Percentiles rank a stretch among this genome's conserved stretches.
These are phyloP conservation scores for Diaporthe ampelina DNA, from an alignment of 2,329 filamentous ascomycete species.

Conservation along the genomic window DNA sequence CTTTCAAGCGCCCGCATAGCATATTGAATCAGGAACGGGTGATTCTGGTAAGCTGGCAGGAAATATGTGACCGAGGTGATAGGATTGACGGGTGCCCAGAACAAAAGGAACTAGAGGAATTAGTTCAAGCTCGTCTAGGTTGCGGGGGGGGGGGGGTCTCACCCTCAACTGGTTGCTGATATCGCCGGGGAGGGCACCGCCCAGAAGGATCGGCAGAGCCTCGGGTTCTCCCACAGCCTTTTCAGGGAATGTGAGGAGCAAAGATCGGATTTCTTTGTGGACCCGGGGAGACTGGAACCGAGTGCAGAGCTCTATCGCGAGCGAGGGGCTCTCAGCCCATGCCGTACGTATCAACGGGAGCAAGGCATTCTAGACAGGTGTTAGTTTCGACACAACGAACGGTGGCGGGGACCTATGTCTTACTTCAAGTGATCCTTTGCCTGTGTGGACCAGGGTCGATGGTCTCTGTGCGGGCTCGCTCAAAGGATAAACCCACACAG, in stretches of 20 bases:
- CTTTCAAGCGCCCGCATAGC: conserved; percentile 95
- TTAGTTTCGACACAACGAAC: conserved; percentile 39
- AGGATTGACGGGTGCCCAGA: conserved; percentile 93
- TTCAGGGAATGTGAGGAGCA: conserved; percentile 86
- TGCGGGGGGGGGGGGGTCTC: conserved; percentile 43
- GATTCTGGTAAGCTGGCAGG: conserved; percentile 88
- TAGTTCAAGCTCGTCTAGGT: conserved; percentile 45
- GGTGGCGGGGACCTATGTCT: conserved; percentile 37
- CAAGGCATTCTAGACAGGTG: conserved; percentile 63
- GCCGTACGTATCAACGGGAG: conserved; percentile 81
- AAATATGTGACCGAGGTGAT: conserved; percentile 95
- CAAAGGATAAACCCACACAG: conserved; percentile 91
- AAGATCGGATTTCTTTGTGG: conserved; percentile 80
- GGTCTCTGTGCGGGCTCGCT: conserved; percentile 66
- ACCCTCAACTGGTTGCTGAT: conserved; percentile 89
- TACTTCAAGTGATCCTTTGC: conserved; percentile 59
- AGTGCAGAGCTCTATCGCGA: conserved; percentile 87
- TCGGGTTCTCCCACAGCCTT: conserved; percentile 86
- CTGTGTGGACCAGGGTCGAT: conserved; percentile 55
- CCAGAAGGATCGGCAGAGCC: conserved; percentile 86
- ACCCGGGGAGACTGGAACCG: conserved; percentile 84
- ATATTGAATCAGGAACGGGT: conserved; percentile 95
- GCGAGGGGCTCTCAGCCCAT: conserved; percentile 86
- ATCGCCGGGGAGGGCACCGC: conserved; percentile 81
- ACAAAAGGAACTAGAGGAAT: conserved; percentile 80